Evolutionary conservation across 2,329 filamentous ascomycete genomes (phyloP), one percentile per base, ranked within the genome.

Genomic region (Aspergillus glaucus): DNA sequence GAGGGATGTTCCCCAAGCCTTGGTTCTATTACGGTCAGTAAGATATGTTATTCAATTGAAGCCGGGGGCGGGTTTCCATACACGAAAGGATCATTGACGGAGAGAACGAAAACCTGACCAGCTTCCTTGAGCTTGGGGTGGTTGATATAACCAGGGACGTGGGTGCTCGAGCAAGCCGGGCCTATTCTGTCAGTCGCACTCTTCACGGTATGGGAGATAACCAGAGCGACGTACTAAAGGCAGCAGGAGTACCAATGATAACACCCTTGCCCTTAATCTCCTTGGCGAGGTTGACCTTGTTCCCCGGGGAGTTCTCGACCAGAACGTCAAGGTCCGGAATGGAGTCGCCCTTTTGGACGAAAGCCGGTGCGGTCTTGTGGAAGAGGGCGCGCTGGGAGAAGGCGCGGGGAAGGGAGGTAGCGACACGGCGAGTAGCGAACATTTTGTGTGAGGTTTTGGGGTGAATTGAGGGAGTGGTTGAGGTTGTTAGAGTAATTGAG

Each of bases 81-180:
- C 87, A 95, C 91, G 67, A 96, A 96, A 17, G 90, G 82, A 67
- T 97, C 92, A 67, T 97, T 97, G 65, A 96, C 91, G 14, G 87
- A 84, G 49, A 97, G 83, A 37, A 97, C 88, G 63, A 94, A 95
- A 42, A 95, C 87, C 62, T 86, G 78, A 44, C 90, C 91, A 26
- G 87, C 88, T 52, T 85, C 77, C 73, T 87, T 87, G 59, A 94
- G 78, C 67, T 85, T 82, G 48, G 85, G 79, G 65, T 88, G 86
- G 64, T 82, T 84, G 69, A 96, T 86, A 73, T 90, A 97, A 48
- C 87, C 87, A 1, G 92, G 92, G 42, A 97, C 78, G 66, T 97
- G 92, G 44, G 74, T 76, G 56, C 79, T 78, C 15, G 81, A 84
- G 73, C 84, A 87, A 9, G 78, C 73, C 36, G 83, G 82, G 61